Evolutionary conservation across 768 basidiomycete genomes (phyloP).

Genomic region (Sporobolomyces roseus): DNA sequence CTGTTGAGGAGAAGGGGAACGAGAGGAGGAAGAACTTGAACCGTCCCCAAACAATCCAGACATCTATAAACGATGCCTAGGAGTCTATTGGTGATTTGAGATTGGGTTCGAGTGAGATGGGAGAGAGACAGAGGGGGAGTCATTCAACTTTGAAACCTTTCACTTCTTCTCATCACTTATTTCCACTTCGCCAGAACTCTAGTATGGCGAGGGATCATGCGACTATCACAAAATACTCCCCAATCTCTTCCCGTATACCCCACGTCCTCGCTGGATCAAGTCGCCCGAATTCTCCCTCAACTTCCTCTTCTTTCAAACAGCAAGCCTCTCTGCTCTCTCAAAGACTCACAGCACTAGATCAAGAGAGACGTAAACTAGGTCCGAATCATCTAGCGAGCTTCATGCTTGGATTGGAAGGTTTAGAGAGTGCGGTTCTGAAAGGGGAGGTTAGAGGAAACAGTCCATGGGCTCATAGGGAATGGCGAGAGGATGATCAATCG

Average conservation of each 20-base stretch:
- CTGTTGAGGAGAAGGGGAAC: not conserved
- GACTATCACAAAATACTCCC: too few relatives aligned
- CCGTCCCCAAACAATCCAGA: too few relatives aligned
- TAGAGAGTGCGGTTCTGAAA: conserved; percentile 1
- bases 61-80: too few relatives aligned
- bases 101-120: too few relatives aligned
- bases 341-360: not conserved
- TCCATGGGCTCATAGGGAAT: not conserved
- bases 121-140: too few relatives aligned
- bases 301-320: too few relatives aligned
- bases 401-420: not conserved
- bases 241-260: not conserved
- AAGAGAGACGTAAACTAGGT: not conserved
- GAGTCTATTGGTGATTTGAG: too few relatives aligned
- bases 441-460: not conserved
- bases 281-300: not conserved
- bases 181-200: too few relatives aligned
- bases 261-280: not conserved
- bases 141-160: too few relatives aligned
- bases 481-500: not conserved
- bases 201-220: too few relatives aligned
- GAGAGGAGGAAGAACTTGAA: not conserved
- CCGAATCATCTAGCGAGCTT: conserved; percentile 1
- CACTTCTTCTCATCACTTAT: too few relatives aligned
- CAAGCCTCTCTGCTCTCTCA: not conserved